Base-by-base conservation (phyloP, 805 yeast species). In the Candida nemodendra region DNA sequence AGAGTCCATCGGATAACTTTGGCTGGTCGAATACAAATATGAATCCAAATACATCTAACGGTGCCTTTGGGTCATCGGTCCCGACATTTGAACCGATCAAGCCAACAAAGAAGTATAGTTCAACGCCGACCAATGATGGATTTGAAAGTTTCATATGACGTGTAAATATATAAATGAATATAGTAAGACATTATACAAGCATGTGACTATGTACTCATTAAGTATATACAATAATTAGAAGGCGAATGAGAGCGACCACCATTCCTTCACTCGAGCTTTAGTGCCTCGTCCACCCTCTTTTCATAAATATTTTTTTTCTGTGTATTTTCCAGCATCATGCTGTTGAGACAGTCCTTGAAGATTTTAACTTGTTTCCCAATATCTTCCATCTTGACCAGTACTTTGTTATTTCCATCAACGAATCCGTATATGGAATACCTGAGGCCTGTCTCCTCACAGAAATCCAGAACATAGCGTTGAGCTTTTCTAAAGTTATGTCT, bases 361-460 rank as follows among this genome's bases (percentile, higher is more conserved):
- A 88, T 81, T 32, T 68, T 64, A 26, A 93, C 91, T 63, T 88
- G 96, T 50, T 81, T 74, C 1, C 86, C 91, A 37, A 88, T 74
- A 42, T 85, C 90, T 3, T 74, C 81, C 58, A 88, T 68, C 48
- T 80, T 79, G 27, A 74, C 65, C 44, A 88, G 73, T 9, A 88
- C 91, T 32, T 76, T 72, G 42, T 69, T 74, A 60, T 88, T 88
- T 2, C 96, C 96, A 47, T 76, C 71, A 4, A 76, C 77, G 60
- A 88, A 88, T 5, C 95, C 95, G 57, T 88, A 89, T 32, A 87
- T 86, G 5, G 89, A 79, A 56, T 89, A 88, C 42, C 76, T 76
- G 36, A 88, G 69, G 0, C 95, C 95, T 6, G 84, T 83, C 17
- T 77, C 76, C 29, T 79, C 65, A 61, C 96, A 87, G 52, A 87